These are phyloP conservation scores for Wickerhamomyces tratensis DNA, from an alignment of 805 yeast genomes.

Conservation along the genomic window DNA sequence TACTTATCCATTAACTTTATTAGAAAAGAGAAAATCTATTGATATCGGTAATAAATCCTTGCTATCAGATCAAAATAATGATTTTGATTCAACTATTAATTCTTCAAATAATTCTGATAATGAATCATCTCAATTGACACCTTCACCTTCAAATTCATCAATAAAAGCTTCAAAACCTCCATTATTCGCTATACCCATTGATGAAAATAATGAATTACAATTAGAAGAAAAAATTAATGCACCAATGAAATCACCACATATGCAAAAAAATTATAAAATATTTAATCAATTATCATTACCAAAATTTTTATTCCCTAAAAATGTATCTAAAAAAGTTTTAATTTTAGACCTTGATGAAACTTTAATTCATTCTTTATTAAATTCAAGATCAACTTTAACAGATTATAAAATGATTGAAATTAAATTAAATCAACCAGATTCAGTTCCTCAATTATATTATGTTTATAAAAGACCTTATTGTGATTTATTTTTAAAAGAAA, in stretches of 20 bases:
- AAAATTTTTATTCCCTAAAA: conserved; percentile 31
- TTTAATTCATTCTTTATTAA: conserved; percentile 68
- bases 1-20: conserved; percentile 44
- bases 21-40: conserved; percentile 18
- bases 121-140: too few relatives aligned
- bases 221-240: neutral
- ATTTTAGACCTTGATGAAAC: conserved; percentile 93
- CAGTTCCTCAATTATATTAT: conserved; percentile 72
- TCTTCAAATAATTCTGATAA: too few relatives aligned
- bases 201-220: neutral
- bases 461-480: conserved; percentile 91
- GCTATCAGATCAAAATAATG: too few relatives aligned
- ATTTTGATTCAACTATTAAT: too few relatives aligned
- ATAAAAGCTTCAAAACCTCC: conserved; percentile 6
- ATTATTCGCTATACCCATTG: conserved; percentile 1
- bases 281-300: conserved; percentile 20
- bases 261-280: conserved; percentile 4
- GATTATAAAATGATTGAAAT: conserved; percentile 76
- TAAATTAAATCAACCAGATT: conserved; percentile 40
- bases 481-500: conserved; percentile 71
- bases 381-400: conserved; percentile 41
- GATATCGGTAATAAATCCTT: too few relatives aligned
- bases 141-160: conserved; percentile 1
- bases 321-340: conserved; percentile 50
- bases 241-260: conserved; percentile 5